A percentile compares a stretch with the other conserved stretches of the same genome.
phyloP scores from a whole-genome alignment of 371 early-diverging fungal species.

The Mortierella sp. region DNA sequence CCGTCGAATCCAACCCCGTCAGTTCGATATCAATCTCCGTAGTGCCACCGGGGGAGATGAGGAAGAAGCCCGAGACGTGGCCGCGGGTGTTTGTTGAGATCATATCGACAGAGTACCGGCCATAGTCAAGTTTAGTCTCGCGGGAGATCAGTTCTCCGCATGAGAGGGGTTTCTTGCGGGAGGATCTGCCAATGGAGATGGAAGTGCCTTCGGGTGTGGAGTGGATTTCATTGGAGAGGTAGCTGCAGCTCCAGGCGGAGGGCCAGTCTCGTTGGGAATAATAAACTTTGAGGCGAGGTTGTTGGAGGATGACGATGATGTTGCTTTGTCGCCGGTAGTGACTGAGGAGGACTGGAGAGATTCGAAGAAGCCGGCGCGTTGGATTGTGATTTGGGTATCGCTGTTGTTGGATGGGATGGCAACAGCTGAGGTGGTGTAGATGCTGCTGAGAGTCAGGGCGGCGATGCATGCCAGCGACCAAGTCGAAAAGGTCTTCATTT shows the following conservation, averaged over 20 bases:
- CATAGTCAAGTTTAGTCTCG: slow-evolving; percentile 17
- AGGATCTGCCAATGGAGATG: slow-evolving; percentile 15
- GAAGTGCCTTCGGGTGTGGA: slow-evolving; percentile 6
- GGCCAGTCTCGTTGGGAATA: slow-evolving; percentile 21
- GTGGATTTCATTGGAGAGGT: not conserved
- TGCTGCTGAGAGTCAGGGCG: not conserved
- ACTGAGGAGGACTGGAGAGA: slow-evolving; percentile 5
- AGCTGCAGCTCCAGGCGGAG: slow-evolving; percentile 25
- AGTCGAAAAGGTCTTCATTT: not conserved
- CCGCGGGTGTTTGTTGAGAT: slow-evolving; percentile 28
- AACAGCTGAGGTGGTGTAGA: not conserved
- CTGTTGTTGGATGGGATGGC: not conserved
- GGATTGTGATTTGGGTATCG: not conserved
- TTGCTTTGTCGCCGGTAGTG: not conserved
- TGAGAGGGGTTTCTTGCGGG: slow-evolving; percentile 16
- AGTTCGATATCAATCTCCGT: slow-evolving; percentile 47
- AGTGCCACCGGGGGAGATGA: slow-evolving; percentile 19
- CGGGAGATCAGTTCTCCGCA: slow-evolving; percentile 38
- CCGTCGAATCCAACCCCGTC: slow-evolving; percentile 30
- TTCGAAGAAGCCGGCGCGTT: slow-evolving; percentile 3
- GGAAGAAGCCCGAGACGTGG: slow-evolving; percentile 44
- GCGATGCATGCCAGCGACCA: not conserved
- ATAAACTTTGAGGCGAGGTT: slow-evolving; percentile 14
- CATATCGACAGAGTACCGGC: slow-evolving; percentile 47
- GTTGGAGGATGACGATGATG: not conserved